These are phyloP conservation scores for Zhuliangozyma parablackwelliae DNA, from an alignment of 1,139 yeast species.

Conservation along the genomic window DNA sequence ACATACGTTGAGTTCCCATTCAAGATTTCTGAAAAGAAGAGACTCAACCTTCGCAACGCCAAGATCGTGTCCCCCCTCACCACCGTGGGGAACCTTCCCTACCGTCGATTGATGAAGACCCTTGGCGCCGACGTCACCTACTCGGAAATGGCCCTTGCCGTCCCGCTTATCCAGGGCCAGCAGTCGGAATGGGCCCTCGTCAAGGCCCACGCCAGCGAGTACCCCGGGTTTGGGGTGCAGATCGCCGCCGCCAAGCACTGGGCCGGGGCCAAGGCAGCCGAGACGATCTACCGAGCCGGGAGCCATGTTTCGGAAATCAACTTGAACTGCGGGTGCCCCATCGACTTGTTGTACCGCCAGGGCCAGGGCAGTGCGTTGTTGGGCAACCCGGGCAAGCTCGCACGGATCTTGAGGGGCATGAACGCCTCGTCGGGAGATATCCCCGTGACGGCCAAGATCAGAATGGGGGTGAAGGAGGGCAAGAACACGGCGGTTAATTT, in stretches of 20 bases:
- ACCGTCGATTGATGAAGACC: slow-evolving; percentile 85
- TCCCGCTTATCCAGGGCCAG: slow-evolving; percentile 83
- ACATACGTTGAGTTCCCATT: slow-evolving; percentile 74
- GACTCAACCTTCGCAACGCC: slow-evolving; percentile 60
- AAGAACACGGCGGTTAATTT: slow-evolving; percentile 81
- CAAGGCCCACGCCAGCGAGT: slow-evolving; percentile 77
- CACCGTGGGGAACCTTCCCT: slow-evolving; percentile 95
- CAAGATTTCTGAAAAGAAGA: slow-evolving; percentile 76
- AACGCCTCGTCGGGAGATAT: slow-evolving; percentile 81
- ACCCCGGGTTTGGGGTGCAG: slow-evolving; percentile 91
- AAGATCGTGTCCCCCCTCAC: slow-evolving; percentile 94
- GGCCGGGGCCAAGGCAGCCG: slow-evolving; percentile 92
- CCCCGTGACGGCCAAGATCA: slow-evolving; percentile 86
- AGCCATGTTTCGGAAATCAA: slow-evolving; percentile 70
- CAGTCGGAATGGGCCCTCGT: slow-evolving; percentile 98
- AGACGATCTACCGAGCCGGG: slow-evolving; percentile 58
- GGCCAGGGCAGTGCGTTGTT: slow-evolving; percentile 95
- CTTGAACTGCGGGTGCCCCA: slow-evolving; percentile 95
- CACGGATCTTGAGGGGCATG: slow-evolving; percentile 83
- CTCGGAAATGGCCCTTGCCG: slow-evolving; percentile 88
- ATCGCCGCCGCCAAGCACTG: slow-evolving; percentile 88
- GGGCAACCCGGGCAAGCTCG: slow-evolving; percentile 81
- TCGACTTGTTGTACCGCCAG: slow-evolving; percentile 82
- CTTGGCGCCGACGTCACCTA: slow-evolving; percentile 92
- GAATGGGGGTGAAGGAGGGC: slow-evolving; percentile 85